Evolutionary conservation across 257 asterid genomes (phyloP).

Genomic region (Eucommia ulmoides): DNA sequence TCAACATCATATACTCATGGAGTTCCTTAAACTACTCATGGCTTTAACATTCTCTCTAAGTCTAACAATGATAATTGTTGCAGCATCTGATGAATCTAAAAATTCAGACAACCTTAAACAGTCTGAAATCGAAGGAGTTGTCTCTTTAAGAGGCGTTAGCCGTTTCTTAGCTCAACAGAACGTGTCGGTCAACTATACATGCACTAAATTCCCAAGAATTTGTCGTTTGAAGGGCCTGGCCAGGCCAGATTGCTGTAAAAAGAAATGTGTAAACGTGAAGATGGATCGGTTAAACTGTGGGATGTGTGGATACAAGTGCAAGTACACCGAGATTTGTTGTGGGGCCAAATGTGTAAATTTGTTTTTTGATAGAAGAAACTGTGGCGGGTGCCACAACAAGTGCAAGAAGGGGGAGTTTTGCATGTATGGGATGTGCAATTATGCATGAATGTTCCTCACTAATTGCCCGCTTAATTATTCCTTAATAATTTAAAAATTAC

Average conservation of each 20-base stretch:
- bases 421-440: slow-evolving; percentile 22
- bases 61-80: not conserved
- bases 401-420: slow-evolving; percentile 19
- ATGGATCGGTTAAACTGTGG: slow-evolving; percentile 20
- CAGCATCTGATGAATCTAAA: not conserved
- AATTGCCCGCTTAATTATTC: too few relatives aligned
- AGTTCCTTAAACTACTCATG: not conserved
- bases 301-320: slow-evolving; percentile 20
- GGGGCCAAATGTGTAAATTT: slow-evolving; percentile 16
- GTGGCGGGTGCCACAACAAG: slow-evolving; percentile 23
- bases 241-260: slow-evolving; percentile 26
- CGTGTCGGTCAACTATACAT: slow-evolving; percentile 12
- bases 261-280: slow-evolving; percentile 24
- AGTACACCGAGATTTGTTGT: slow-evolving; percentile 18
- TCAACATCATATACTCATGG: not conserved
- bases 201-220: slow-evolving; percentile 20
- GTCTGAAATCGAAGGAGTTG: not conserved
- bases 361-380: slow-evolving; percentile 15
- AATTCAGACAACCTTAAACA: not conserved
- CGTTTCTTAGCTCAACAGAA: slow-evolving; percentile 9
- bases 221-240: slow-evolving; percentile 17
- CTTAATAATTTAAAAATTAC: too few relatives aligned
- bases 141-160: not conserved
- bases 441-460: slow-evolving; percentile 8
- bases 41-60: not conserved